Evolutionary conservation across 495 filamentous ascomycete species (phyloP), one percentile per base, ranked within the genome.

Genomic region (Podospora didyma): DNA sequence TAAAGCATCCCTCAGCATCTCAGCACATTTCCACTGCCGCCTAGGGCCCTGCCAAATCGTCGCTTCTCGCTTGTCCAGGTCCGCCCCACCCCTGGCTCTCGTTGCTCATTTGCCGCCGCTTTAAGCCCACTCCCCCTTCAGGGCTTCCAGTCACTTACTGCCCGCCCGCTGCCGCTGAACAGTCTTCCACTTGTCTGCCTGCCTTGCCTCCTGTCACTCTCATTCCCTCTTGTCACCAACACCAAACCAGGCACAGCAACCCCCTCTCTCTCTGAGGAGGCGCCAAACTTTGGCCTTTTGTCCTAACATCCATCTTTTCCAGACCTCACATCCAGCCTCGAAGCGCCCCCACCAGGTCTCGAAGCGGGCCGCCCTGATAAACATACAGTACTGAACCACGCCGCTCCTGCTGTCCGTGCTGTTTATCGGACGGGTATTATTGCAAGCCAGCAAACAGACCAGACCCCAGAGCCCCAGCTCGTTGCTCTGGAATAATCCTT

Each of bases 11-110:
- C 52, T 48, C 60, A 57, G 50, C 58, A 67, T 61, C 58, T 65
- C 65, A 67, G 67, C 67, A 69, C 67, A 66, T 46, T 57, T n/a
- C n/a, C 65, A 65, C 64, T 62, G 64, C 69, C 67, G 69, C 69
- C 58, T 57, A 35, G 47, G 51, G 61, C 63, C 65, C 65, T 69
- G 69, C 63, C 67, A 54, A 65, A 57, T 60, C 60, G 66, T 67
- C 61, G 62, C 57, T 65, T 60, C 59, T 69, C 66, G 62, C 66
- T 67, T 67, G 66, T 64, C 57, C 44, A 50, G 53, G 20, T 24
- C 46, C 39, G 42, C 55, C 58, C 58, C 47, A 62, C 61, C 56
- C 34, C 48, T 44, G 50, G 49, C 35, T 20, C 28, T 7, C 21
- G 39, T 34, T 62, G 57, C 53, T 64, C 42, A 61, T 65, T 70